Base-by-base conservation (phyloP, 768 basidiomycete genomes). In the Bullera alba region DNA sequence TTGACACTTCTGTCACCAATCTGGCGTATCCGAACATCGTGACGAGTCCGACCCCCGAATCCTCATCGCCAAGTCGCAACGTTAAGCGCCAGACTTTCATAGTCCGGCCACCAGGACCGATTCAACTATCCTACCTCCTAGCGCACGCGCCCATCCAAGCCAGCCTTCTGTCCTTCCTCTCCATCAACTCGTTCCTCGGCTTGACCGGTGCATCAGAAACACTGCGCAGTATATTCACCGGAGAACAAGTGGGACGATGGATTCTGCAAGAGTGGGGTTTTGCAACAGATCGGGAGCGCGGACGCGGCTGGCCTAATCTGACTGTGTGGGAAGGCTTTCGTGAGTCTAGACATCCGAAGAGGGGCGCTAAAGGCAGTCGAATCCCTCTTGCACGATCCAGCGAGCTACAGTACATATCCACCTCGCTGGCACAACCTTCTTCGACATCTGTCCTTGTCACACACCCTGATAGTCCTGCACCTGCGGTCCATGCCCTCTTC, bases 271-370 rank as follows among this genome's bases (percentile, higher is more conserved):
- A 67, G 35, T 72, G 70, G 70, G 61, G 59, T 3, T 42, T 72
- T 15, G 45, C 44, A 30, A 35, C 67, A 7, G 62, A 59, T 17
- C 34, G 44, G 3, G 61, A 60, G 28, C 45, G 52, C 27, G 61
- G 59, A 16, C 32, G 63, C 25, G 57, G 42, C 25, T 72, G 70
- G 70, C 70, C 70, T 7, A 69, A 69, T 37, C 38, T 72, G 38
- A 63, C 64, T 0, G 70, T 72, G 2, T 72, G 70, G 70, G 70
- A 72, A 46, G 70, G 70, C 4, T 69, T 67, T 37, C 45, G 70
- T 72, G 53, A 64, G 70, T 68, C 16, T 25, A 4, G 1, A 27
- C 14, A 26, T 37, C 34, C 19, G 10, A 19, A 7, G 17, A 19
- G 6, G 30, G 22, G 12, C 23, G 54, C 56, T 56, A 15, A 55